These are phyloP conservation scores for Leccinum solheimii DNA, from an alignment of 1,284 basidiomycete genomes.

Conservation along the genomic window DNA sequence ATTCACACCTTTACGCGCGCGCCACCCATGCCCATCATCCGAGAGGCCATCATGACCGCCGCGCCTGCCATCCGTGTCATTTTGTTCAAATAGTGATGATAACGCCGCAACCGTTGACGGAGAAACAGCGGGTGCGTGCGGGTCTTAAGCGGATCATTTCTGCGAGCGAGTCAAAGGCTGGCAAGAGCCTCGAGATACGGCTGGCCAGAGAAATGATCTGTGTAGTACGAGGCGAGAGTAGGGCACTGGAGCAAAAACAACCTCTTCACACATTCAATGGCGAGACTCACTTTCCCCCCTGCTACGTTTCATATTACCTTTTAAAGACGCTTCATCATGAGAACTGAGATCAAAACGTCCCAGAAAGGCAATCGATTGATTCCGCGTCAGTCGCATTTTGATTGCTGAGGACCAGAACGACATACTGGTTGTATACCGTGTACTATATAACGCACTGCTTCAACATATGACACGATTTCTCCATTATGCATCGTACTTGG, in stretches of 20 bases:
- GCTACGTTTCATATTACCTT: no score
- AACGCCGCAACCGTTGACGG: conserved; percentile 69
- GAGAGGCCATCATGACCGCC: conserved; percentile 62
- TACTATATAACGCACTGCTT: no score
- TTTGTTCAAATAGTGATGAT: conserved; percentile 53
- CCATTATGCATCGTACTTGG: no score
- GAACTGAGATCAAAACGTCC: no score
- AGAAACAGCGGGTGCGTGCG: conserved; percentile 71
- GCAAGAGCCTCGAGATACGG: conserved; percentile 59
- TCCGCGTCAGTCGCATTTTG: no score
- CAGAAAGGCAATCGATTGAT: no score
- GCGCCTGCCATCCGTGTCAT: conserved; percentile 65
- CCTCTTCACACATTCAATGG: conserved; percentile 50
- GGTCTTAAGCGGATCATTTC: conserved; percentile 71
- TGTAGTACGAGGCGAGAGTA: conserved; percentile 61
- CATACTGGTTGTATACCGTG: no score
- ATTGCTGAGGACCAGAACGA: no score
- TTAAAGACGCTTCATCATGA: no score
- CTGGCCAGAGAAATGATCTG: conserved; percentile 75
- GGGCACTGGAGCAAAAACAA: conserved; percentile 44
- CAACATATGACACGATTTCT: no score
- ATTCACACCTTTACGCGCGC: conserved; percentile 75
- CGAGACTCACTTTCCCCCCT: no score
- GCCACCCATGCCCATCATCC: conserved; percentile 76
- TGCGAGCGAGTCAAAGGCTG: conserved; percentile 52